A percentile compares a stretch with the other conserved stretches of the same genome.
Conservation (phyloP, 257 asterid genomes). For the Solanum commersonii region DNA sequence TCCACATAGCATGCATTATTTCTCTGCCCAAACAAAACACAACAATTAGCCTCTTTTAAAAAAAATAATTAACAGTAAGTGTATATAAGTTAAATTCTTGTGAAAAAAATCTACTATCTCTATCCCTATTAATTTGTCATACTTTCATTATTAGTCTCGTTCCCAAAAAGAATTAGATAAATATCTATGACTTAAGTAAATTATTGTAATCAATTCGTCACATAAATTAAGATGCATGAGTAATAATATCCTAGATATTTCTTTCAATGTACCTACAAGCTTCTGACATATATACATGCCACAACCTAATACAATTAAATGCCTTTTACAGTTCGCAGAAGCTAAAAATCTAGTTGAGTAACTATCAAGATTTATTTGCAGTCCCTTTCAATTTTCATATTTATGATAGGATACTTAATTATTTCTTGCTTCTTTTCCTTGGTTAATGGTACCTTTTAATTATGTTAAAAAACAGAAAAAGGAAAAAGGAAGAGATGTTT, state of each 20-base stretch:
- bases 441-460: neutral
- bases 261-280: neutral
- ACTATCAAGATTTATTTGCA: neutral
- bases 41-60: neutral
- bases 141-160: too few species aligned
- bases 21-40: constrained; percentile 49
- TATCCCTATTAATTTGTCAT: neutral
- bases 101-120: too few species aligned
- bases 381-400: neutral
- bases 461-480: neutral
- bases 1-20: constrained; percentile 99
- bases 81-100: neutral
- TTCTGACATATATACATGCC: neutral
- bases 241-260: neutral
- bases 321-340: neutral
- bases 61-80: neutral
- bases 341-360: neutral
- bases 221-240: neutral
- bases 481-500: neutral
- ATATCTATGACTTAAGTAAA: too few species aligned
- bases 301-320: neutral
- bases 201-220: neutral
- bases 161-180: neutral
- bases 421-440: neutral
- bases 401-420: neutral